phyloP scores from a whole-genome alignment of 1,139 yeast genomes.

The Pichia sp. region DNA sequence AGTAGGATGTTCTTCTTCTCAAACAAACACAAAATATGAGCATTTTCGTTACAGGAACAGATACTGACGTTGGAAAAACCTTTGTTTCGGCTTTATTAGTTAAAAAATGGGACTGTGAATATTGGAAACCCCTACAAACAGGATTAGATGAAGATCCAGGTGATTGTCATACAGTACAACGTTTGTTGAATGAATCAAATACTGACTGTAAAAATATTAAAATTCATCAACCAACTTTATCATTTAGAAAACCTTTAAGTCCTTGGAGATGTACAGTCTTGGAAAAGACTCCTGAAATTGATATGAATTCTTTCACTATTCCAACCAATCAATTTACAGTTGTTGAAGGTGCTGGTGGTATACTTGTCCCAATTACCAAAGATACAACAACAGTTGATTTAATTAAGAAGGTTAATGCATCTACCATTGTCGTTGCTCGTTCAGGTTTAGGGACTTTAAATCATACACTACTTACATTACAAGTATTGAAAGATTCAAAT shows the following conservation, averaged over 20 bases:
- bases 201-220: constrained; percentile 3
- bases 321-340: constrained; percentile 9
- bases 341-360: constrained; percentile 33
- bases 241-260: constrained; percentile 26
- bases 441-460: constrained; percentile 31
- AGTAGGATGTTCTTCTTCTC: neutral
- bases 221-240: constrained; percentile 19
- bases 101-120: constrained; percentile 27
- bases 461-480: constrained; percentile 29
- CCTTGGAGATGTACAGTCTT: constrained; percentile 30
- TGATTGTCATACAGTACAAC: constrained; percentile 25
- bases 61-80: constrained; percentile 33
- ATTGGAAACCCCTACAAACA: constrained; percentile 33
- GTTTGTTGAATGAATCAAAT: constrained; percentile 7
- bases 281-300: constrained; percentile 17
- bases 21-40: constrained; percentile 9
- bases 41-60: constrained; percentile 31
- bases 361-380: constrained; percentile 29
- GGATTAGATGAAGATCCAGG: constrained; percentile 29
- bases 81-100: constrained; percentile 28
- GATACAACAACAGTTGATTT: constrained; percentile 26
- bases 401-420: constrained; percentile 21
- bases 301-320: neutral
- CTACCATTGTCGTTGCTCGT: constrained; percentile 29
- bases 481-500: constrained; percentile 21